Base-by-base conservation (phyloP, 2,329 filamentous ascomycete genomes). In the Pseudogymnoascus sp. region DNA sequence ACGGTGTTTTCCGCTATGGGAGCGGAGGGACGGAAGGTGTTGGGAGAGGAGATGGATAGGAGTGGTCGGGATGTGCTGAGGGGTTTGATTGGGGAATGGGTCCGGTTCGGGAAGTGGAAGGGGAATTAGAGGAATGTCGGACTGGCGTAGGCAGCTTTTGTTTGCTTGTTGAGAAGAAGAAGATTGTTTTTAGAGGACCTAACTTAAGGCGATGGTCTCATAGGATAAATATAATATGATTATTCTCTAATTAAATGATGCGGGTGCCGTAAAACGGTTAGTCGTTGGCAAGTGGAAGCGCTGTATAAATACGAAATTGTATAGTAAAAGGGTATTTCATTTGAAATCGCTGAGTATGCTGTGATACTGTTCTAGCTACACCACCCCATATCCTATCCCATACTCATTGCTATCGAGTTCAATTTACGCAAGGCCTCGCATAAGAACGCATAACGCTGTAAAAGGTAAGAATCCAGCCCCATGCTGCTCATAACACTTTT, bases 41-140 rank as follows among this genome's bases (percentile, higher is more conserved):
- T 88, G 63, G 85, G 83, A 67, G 85, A 88, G 66, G 78, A 78
- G 28, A 78, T 88, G 74, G 85, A 88, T 70, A 77, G 75, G 3
- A 83, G 81, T 66, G 85, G 84, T 6, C 76, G 85, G 65, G 84
- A 82, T 0, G 79, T 88, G 28, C 78, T 87, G 72, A 78, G 78
- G 67, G 80, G 82, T 64, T 76, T 87, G 77, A 86, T 81, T 66
- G 82, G 79, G 69, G 77, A 81, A 72, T 88, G 85, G 71, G 78
- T 78, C 71, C 84, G 80, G 73, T 87, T 86, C 76, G 84, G 84
- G 43, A 86, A 85, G 76, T 87, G 85, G 84, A 84, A 69, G 59
- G 70, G 70, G n/a, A 63, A 61, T 38, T 63, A 59, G 35, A 11
- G 24, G 24, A 7, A 43, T 43, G 40, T 41, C 4, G 19, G 40